These are phyloP conservation scores for Ceratobasidium sp. DNA, from an alignment of 1,284 basidiomycete genomes.

Conservation along the genomic window DNA sequence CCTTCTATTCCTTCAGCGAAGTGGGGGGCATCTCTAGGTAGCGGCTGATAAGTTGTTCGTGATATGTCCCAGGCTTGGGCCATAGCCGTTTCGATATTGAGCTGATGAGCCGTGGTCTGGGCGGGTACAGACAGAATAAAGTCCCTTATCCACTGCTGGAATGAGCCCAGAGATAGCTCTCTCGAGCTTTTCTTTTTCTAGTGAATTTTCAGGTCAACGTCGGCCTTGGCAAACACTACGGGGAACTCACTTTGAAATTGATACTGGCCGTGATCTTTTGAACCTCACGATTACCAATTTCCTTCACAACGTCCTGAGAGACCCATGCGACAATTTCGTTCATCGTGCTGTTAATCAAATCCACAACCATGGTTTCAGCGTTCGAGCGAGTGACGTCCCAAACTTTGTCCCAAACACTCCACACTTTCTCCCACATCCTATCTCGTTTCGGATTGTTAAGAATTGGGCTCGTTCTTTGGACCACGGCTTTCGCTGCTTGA, in stretches of 20 bases:
- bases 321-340: constrained; percentile 15
- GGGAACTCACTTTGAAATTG: constrained; percentile 1
- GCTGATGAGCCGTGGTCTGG: neutral
- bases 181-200: neutral
- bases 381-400: constrained; percentile 2
- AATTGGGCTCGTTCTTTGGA: neutral
- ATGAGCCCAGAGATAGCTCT: neutral
- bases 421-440: constrained; percentile 25
- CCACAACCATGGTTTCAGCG: neutral
- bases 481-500: constrained; percentile 1
- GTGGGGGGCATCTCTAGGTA: no score
- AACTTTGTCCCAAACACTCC: constrained; percentile 8
- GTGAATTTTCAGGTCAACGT: neutral
- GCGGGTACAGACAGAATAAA: constrained; percentile 4
- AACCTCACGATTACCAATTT: neutral
- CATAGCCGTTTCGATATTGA: constrained; percentile 9
- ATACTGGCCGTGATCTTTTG: neutral
- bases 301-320: constrained; percentile 11
- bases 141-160: constrained; percentile 9
- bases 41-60: neutral
- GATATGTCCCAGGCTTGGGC: constrained; percentile 16
- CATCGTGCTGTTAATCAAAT: constrained; percentile 10
- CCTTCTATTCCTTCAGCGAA: no score
- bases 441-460: constrained; percentile 21
- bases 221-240: no score